phyloP scores from a whole-genome alignment of 257 asterid genomes.

The Solanum etuberosum region DNA sequence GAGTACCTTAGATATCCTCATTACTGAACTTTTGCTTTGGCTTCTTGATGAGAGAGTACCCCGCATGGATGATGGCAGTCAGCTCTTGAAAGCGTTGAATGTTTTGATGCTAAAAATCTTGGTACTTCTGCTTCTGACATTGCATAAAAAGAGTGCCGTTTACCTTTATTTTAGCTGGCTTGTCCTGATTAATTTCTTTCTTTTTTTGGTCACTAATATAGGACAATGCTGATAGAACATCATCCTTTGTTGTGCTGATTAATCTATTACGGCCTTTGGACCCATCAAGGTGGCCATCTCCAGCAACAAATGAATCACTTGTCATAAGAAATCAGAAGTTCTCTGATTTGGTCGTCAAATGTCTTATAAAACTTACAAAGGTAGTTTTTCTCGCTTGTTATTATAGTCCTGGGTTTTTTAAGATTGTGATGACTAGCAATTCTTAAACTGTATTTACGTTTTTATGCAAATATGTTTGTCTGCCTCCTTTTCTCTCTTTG shows the following conservation, averaged over 20 bases:
- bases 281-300: constrained; percentile 98
- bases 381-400: constrained; percentile 18
- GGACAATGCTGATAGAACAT: constrained; percentile 97
- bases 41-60: constrained; percentile 99
- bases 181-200: neutral
- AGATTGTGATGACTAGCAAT: neutral
- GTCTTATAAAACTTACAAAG: constrained; percentile 97
- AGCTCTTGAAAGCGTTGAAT: constrained; percentile 91
- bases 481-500: neutral
- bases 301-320: constrained; percentile 65
- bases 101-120: constrained; percentile 93
- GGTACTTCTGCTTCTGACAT: constrained; percentile 26
- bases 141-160: neutral
- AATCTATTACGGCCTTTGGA: constrained; percentile 86
- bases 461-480: neutral
- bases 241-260: constrained; percentile 87
- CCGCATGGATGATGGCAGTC: constrained; percentile 98
- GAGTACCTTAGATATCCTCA: constrained; percentile 79
- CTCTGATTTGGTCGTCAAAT: constrained; percentile 94
- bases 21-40: constrained; percentile 96
- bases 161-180: neutral
- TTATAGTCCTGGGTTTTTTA: neutral
- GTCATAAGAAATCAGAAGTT: constrained; percentile 80
- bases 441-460: neutral
- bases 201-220: constrained; percentile 14